phyloP scores from a whole-genome alignment of 2,329 filamentous ascomycete genomes.

The Colletotrichum tropicicola region DNA sequence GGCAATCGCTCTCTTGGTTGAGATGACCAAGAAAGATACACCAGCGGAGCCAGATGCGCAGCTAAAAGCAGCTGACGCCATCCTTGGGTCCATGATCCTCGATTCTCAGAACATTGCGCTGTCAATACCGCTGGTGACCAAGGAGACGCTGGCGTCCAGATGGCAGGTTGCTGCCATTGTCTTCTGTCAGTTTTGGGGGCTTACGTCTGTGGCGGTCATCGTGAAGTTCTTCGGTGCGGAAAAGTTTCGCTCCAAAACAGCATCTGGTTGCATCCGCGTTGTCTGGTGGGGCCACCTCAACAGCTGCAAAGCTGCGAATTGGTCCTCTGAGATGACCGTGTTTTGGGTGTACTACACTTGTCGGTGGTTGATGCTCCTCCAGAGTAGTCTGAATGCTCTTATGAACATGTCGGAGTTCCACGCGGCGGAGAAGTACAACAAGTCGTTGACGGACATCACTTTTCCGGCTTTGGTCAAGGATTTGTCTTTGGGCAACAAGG shows the following conservation, averaged over 20 bases:
- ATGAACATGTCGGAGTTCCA: background rate
- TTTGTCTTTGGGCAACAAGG: background rate
- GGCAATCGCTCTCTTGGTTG: background rate
- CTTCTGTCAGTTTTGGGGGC: background rate
- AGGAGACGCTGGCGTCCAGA: background rate
- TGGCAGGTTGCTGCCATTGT: background rate
- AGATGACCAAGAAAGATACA: background rate
- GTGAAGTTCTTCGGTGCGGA: background rate
- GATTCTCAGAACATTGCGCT: conserved; percentile 7
- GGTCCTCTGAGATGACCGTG: background rate
- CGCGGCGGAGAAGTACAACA: background rate
- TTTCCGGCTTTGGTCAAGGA: background rate
- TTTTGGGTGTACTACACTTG: conserved; percentile 4
- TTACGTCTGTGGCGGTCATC: background rate
- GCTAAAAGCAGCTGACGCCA: background rate
- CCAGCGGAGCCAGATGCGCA: background rate
- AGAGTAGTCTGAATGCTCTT: background rate
- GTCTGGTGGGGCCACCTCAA: background rate
- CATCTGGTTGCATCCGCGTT: background rate
- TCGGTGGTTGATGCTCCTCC: background rate
- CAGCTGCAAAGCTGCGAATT: background rate
- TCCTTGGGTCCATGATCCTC: conserved; percentile 5
- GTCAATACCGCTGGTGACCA: background rate
- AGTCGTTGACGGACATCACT: background rate
- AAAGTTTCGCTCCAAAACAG: background rate